Base-by-base conservation (phyloP, 2,329 filamentous ascomycete species). In the Beauveria pseudobassiana region DNA sequence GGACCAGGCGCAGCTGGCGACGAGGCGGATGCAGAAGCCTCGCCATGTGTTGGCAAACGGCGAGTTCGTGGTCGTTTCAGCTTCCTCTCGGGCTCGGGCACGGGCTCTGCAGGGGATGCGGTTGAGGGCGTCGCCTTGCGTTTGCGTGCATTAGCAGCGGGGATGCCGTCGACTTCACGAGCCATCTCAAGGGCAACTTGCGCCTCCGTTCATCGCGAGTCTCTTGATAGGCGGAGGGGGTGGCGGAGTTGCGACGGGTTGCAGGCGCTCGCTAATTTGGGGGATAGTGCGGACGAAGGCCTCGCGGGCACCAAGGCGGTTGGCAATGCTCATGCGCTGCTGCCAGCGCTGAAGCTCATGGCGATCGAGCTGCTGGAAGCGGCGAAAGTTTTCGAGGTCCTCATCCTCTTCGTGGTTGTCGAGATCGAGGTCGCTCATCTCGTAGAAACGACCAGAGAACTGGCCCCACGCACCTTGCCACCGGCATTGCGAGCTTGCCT, bases 381-480 rank as follows among this genome's bases (percentile, higher is more conserved):
- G 76, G 43, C 83, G 80, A 57, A 80, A 83, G 62, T 80, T 77
- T 65, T 79, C 79, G 52, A 85, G 74, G 59, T 95, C 91, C 69
- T 93, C 93, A 42, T 93, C 91, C 71, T 93, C 75, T 26, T 76
- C 72, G 50, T 75, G 71, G 61, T 76, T 76, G 53, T 76, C 74
- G 50, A 76, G 71, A 56, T 76, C 75, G 52, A 76, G 67, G 48
- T 76, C 74, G 67, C 73, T 76, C 72, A 76, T 75, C 65, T 93
- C 87, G 69, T 82, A 87, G 61, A 88, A 79, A 42, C 79, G 80
- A 56, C 80, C 83, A 18, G 83, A 79, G 64, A 88, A 84, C 66
- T 83, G 79, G 62, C 82, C 84, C 87, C 91, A 96, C 1, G 96
- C 90, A 59, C 90, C 90, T 70, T 93, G 89, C 93, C 93, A 97